These are phyloP conservation scores for Candolleomyces eurysporus DNA, from an alignment of 768 basidiomycete species.

Conservation along the genomic window DNA sequence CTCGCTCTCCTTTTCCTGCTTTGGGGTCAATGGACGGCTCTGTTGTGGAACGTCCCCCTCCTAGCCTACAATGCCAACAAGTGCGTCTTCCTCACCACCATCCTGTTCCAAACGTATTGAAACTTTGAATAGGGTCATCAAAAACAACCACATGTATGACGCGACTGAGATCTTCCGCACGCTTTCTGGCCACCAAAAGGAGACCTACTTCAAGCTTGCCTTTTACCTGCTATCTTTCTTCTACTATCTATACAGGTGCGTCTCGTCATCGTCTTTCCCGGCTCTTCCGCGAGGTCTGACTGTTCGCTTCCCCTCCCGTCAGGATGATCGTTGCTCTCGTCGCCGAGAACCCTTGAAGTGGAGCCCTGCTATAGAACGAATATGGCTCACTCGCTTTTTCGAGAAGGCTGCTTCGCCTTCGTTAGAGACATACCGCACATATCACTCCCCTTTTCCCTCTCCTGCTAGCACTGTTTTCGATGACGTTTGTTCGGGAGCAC, in stretches of 20 bases:
- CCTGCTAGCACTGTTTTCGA: no score
- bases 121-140: constrained; percentile 63
- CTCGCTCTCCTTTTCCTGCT: constrained; percentile 89
- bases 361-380: background rate
- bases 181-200: constrained; percentile 90
- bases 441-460: no score
- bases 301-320: background rate
- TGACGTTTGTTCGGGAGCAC: background rate
- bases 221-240: constrained; percentile 92
- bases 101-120: background rate
- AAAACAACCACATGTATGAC: constrained; percentile 97
- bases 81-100: constrained; percentile 43
- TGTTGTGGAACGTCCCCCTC: constrained; percentile 86
- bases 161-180: constrained; percentile 99
- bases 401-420: background rate
- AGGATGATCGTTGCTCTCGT: constrained; percentile 13
- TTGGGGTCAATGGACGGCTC: constrained; percentile 92
- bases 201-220: constrained; percentile 91
- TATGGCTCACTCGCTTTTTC: background rate
- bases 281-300: background rate
- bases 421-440: background rate
- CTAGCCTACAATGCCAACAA: constrained; percentile 93
- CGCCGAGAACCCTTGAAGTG: constrained; percentile 11
- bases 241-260: constrained; percentile 88
- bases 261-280: constrained; percentile 4